Evolutionary conservation across 2,329 filamentous ascomycete species (phyloP).

Genomic region (Scedosporium aurantiacum): DNA sequence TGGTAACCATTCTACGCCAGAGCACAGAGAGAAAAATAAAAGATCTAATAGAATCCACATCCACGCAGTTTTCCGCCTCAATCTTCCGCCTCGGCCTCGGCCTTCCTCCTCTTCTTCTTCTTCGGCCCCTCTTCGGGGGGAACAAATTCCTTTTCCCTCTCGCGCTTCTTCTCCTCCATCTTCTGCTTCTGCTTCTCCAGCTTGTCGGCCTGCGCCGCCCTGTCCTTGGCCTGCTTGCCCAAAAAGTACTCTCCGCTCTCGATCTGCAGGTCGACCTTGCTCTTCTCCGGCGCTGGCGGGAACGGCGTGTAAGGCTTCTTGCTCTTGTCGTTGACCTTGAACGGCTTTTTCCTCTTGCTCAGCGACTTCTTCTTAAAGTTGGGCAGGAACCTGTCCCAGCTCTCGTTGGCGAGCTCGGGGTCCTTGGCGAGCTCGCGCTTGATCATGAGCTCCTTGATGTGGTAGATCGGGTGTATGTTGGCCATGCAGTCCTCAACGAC

Average conservation of each 20-base stretch:
- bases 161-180: constrained; percentile 78
- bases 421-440: constrained; percentile 87
- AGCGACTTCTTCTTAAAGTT: constrained; percentile 94
- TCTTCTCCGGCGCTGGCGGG: constrained; percentile 94
- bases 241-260: constrained; percentile 97
- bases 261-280: constrained; percentile 96
- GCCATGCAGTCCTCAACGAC: constrained; percentile 93
- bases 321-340: constrained; percentile 80
- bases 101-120: constrained; percentile 53
- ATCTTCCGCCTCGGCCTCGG: constrained; percentile 17
- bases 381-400: constrained; percentile 91
- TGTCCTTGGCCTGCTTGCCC: constrained; percentile 82
- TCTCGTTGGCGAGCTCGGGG: constrained; percentile 73
- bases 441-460: constrained; percentile 70
- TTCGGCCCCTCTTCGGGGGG: constrained; percentile 66
- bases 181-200: constrained; percentile 77
- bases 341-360: constrained; percentile 69
- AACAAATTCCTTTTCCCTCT: constrained; percentile 76
- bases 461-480: constrained; percentile 93
- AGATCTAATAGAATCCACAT: not conserved
- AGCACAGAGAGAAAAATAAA: not conserved
- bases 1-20: not conserved
- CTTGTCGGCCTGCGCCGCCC: constrained; percentile 66
- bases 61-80: not conserved
- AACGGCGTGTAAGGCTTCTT: constrained; percentile 97